Base-by-base conservation (phyloP, 2,329 filamentous ascomycete genomes). In the Cyclaneusma minus region DNA sequence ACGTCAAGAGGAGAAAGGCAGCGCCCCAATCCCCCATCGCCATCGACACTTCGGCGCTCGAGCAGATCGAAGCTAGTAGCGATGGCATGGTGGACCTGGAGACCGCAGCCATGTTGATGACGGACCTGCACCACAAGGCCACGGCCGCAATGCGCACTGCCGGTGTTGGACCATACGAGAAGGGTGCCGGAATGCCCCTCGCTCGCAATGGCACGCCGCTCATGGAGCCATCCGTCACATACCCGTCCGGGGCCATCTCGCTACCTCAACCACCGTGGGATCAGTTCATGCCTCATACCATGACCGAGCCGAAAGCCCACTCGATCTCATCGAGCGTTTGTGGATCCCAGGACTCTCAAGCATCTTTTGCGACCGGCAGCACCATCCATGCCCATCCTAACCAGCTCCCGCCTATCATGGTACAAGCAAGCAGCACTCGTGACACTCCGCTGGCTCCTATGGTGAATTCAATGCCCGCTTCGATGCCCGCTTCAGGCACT, bases 101-200 rank as follows among this genome's bases (percentile, higher is more conserved):
- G 64, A 84, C 87, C 43, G 89, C 89, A 41, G 89, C 89, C 41
- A 94, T 95, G 83, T 71, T 98, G 52, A 91, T 98, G 61, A 89
- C 87, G 49, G 85, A 95, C 58, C 78, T 95, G 49, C 87, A 93
- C 58, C 84, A 94, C 62, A 94, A 94, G 62, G 85, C 75, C 44
- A 87, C 85, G 55, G 75, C 69, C 32, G 62, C 72, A 43, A 82
- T 71, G 54, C 65, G 68, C 30, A 64, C 60, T 38, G 60, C 58
- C 35, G 61, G 58, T 40, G 39, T 47, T 24, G 43, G 40, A 31
- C 58, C 64, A 25, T 73, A 62, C 43, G 67, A 70, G 35, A 56
- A 61, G 35, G 60, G 53, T 47, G 56, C 64, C 16, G 66, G 69
- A 45, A 73, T 79, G 50, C 62, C 76, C 37, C 85, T 81, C 49